These are phyloP conservation scores for Phaffia australis DNA, from an alignment of 768 basidiomycete genomes.

Conservation along the genomic window DNA sequence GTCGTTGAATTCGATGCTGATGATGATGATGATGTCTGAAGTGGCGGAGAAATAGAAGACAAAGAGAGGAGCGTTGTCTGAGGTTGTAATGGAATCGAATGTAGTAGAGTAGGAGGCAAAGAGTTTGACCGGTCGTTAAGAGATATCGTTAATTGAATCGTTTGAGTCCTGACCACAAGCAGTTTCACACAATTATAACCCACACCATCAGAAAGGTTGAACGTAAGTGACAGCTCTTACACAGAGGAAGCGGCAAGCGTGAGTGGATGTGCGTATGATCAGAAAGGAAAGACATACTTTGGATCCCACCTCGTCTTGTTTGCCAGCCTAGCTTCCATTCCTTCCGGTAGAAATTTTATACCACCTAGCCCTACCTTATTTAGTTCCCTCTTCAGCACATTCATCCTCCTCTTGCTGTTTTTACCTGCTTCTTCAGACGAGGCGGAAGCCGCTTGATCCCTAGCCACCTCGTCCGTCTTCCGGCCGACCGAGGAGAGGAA, in stretches of 20 bases:
- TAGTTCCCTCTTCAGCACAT: slow-evolving; percentile 13
- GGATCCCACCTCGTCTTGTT: slow-evolving; percentile 21
- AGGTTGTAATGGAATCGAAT: neutral
- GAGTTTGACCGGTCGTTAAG: neutral
- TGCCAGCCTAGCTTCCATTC: slow-evolving; percentile 16
- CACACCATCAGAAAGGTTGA: neutral
- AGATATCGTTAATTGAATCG: slow-evolving; percentile 14
- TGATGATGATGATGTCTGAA: neutral
- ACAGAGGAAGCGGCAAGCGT: neutral
- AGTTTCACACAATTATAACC: too few relatives aligned
- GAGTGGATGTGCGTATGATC: too few relatives aligned
- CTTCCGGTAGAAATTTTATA: slow-evolving; percentile 12
- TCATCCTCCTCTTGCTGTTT: slow-evolving; percentile 1
- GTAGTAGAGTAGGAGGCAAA: too few relatives aligned
- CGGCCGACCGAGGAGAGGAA: slow-evolving; percentile 19
- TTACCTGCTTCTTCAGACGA: slow-evolving; percentile 3
- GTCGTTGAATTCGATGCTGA: neutral
- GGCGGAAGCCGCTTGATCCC: neutral
- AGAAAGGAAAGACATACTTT: slow-evolving; percentile 8
- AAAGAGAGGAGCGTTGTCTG: neutral
- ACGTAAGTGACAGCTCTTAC: neutral
- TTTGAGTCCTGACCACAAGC: slow-evolving; percentile 8
- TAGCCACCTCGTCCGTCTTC: slow-evolving; percentile 14
- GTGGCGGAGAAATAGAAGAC: neutral
- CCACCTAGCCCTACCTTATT: slow-evolving; percentile 13